Evolutionary conservation across 805 yeast species (phyloP), one percentile per base, ranked within the genome.

Genomic region (Sugiyamaella chiloensis): DNA sequence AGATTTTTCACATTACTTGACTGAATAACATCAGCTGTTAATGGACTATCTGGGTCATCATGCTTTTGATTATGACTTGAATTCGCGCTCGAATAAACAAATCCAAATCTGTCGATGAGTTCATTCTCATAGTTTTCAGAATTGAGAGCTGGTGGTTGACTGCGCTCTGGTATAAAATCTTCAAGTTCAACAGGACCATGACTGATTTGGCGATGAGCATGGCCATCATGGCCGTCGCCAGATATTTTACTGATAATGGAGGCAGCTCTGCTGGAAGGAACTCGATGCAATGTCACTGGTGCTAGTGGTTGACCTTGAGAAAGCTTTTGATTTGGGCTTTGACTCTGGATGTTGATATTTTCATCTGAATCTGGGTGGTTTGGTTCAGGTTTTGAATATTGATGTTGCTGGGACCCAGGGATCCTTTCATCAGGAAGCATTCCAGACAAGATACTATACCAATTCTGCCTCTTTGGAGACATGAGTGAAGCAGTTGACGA

Each of bases 41-140:
- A 19, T 11, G 37, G 19, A 5, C 16, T 34, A 4, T 19, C 3
- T 12, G 20, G 21, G 17, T 24, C 41, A 14, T 35, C 34, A 17
- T 20, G n/a, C 17, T 32, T 42, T 9, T 24, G 30, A 3, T 27
- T 16, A 4, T 29, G n/a, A 30, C 24, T 23, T 4, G 14, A 23
- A 17, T 39, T 16, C 14, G 31, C 20, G 24, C 40, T 37, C 57
- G 68, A 69, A 52, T 69, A 67, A 26, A 76, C 63, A 54, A 78
- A 77, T 1, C 82, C 82, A 59, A 70, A 76, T 52, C 71, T 64
- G 58, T 77, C 81, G 9, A 77, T 67, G 29, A 68, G 59, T 31
- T 40, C 36, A 30, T 42, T 47, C 31, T 57, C 54, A 31, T 56
- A 20, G 6, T 17, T 27, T 24, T 40, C 17, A 56, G 39, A 16